Evolutionary conservation across 1,284 basidiomycete species (phyloP).

Genomic region (Xanthoconium separans): DNA sequence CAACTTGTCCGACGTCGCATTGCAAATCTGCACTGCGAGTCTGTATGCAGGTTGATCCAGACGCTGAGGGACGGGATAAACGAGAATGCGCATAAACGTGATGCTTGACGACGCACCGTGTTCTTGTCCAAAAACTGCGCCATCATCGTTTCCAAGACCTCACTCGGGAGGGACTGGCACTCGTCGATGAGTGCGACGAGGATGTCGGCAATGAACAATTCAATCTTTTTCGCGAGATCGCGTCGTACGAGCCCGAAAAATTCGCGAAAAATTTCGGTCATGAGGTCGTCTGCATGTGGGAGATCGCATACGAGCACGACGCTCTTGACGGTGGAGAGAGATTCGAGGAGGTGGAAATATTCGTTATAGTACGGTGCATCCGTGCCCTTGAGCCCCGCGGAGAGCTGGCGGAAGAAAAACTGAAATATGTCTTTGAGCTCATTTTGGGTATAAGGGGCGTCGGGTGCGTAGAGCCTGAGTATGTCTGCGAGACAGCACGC

Average conservation of each 20-base stretch:
- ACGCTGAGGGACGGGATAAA: conserved; percentile 40
- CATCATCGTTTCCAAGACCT: conserved; percentile 82
- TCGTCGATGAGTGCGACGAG: conserved; percentile 91
- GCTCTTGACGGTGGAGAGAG: conserved; percentile 90
- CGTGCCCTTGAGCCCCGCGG: conserved; percentile 67
- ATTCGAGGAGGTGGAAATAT: conserved; percentile 92
- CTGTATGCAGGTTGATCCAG: conserved; percentile 78
- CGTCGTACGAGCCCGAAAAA: conserved; percentile 80
- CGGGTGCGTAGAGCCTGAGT: conserved; percentile 91
- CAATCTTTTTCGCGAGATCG: conserved; percentile 87
- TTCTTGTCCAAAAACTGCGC: conserved; percentile 83
- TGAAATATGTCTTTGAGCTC: conserved; percentile 94
- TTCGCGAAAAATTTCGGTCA: conserved; percentile 80
- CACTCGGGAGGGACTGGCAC: conserved; percentile 66
- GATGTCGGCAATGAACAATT: conserved; percentile 87
- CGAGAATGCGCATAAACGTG: not conserved
- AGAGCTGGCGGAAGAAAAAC: conserved; percentile 89
- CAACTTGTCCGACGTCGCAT: conserved; percentile 79
- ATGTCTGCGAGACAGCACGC: conserved; percentile 96
- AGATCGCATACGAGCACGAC: conserved; percentile 93
- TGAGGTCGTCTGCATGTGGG: conserved; percentile 82
- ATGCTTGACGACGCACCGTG: conserved; percentile 42
- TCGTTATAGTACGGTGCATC: conserved; percentile 80
- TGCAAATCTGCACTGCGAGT: conserved; percentile 89
- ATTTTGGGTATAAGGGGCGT: conserved; percentile 89